Base-by-base conservation (phyloP, 495 filamentous ascomycete species). In the Trichoderma parareesei region DNA sequence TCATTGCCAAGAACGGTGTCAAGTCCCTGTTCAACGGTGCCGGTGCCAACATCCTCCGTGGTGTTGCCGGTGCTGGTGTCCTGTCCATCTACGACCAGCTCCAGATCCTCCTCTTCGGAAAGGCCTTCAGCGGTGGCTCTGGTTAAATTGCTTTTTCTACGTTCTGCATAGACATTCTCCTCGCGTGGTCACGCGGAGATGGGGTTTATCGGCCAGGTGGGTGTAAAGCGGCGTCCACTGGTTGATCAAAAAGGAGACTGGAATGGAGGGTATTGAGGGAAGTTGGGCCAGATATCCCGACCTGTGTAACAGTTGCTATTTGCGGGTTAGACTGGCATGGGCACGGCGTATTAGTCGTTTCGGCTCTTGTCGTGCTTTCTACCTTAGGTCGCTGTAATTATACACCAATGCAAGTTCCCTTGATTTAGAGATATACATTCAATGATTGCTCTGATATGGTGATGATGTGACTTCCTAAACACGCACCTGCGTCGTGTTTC, bases 41-140 rank as follows among this genome's bases (percentile, higher is more conserved):
- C 75, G 94, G 95, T 90, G 94, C 94, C 83, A 98, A 98, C 88
- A 98, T 98, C 80, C 95, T 98, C 84, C 94, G 94, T 96, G 94
- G 94, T 97, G 94, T 98, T 74, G 94, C 94, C 76, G 94, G 94
- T 92, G 94, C 94, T 82, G 94, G 94, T 98, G 94, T 98, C 79
- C 87, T 98, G 76, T 98, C 94, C 76, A 96, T 98, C 90, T 98
- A 98, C 81, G 94, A 98, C 79, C 94, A 98, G 85, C 90, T 88
- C 78, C 94, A 98, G 88, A 85, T 98, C 75, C 79, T 98, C 77
- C 84, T 98, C 81, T 97, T 98, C 90, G 94, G 94, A 77, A 97
- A 98, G 91, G 89, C 91, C 84, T 98, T 92, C 94, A 97, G 96
- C 86, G 87, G 87, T 79, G 88, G 87, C 76, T 89, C 86, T 73